Evolutionary conservation across 2,329 filamentous ascomycete species (phyloP).

Genomic region (Cercospora zeina): DNA sequence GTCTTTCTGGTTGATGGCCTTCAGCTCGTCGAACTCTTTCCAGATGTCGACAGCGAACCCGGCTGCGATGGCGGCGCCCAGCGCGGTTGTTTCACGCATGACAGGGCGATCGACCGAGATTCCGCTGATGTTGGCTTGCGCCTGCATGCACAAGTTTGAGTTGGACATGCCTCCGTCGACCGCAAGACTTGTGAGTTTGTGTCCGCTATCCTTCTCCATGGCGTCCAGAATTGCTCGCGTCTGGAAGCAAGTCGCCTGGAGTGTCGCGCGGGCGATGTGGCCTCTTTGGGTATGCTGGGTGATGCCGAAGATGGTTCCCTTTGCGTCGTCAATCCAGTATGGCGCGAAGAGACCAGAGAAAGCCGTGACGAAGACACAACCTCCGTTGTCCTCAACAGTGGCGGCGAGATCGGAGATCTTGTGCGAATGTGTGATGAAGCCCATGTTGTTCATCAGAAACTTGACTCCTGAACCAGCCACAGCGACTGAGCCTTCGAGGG

Average conservation of each 20-base stretch:
- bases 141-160: constrained; percentile 87
- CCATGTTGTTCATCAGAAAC: constrained; percentile 57
- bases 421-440: constrained; percentile 62
- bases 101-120: constrained; percentile 80
- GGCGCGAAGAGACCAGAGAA: constrained; percentile 90
- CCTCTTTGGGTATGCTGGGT: constrained; percentile 73
- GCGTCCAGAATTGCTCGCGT: constrained; percentile 91
- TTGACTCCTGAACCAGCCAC: constrained; percentile 76
- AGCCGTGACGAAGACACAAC: constrained; percentile 81
- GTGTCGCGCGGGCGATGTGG: constrained; percentile 85
- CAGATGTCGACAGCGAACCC: constrained; percentile 79
- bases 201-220: constrained; percentile 82
- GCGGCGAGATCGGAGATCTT: constrained; percentile 66
- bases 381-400: constrained; percentile 72
- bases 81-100: constrained; percentile 87
- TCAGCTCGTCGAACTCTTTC: constrained; percentile 72
- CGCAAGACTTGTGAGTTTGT: constrained; percentile 71
- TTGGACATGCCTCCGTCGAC: constrained; percentile 90
- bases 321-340: constrained; percentile 92
- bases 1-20: constrained; percentile 69
- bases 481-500: constrained; percentile 76
- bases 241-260: constrained; percentile 90
- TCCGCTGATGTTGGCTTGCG: constrained; percentile 80
- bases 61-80: constrained; percentile 85
- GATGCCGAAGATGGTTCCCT: constrained; percentile 69